A percentile compares a stretch with the other conserved stretches of the same genome.
phyloP scores from a whole-genome alignment of 768 basidiomycete genomes.

The Suillus tomentosus region DNA sequence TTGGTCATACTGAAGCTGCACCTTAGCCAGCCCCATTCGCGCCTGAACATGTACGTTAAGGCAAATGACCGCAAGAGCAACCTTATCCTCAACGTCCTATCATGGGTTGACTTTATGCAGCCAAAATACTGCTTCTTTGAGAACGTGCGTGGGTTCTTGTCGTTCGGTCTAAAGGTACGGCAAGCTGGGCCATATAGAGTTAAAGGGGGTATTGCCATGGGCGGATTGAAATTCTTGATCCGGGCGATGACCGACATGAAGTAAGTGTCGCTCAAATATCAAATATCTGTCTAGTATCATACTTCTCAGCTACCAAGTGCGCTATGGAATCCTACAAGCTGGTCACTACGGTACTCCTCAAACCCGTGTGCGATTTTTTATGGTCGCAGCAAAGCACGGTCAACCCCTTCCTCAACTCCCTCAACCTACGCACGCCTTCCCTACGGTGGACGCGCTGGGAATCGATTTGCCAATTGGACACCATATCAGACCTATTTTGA shows the following conservation, averaged over 20 bases:
- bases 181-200: slow-evolving; percentile 46
- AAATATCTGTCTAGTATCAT: background rate
- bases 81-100: slow-evolving; percentile 59
- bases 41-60: slow-evolving; percentile 68
- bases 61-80: slow-evolving; percentile 70
- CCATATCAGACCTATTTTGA: slow-evolving; percentile 45
- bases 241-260: slow-evolving; percentile 64
- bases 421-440: slow-evolving; percentile 46
- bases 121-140: slow-evolving; percentile 51
- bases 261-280: slow-evolving; percentile 37
- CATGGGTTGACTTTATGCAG: slow-evolving; percentile 43
- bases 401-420: slow-evolving; percentile 42
- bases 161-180: slow-evolving; percentile 39
- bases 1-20: slow-evolving; percentile 11
- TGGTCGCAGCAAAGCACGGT: slow-evolving; percentile 43
- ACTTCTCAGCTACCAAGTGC: slow-evolving; percentile 43
- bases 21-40: slow-evolving; percentile 73
- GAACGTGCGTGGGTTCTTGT: slow-evolving; percentile 49
- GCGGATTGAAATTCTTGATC: slow-evolving; percentile 69
- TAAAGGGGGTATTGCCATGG: slow-evolving; percentile 68
- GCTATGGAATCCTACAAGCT: slow-evolving; percentile 46
- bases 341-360: slow-evolving; percentile 52
- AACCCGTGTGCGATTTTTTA: slow-evolving; percentile 48
- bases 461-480: slow-evolving; percentile 51
- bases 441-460: slow-evolving; percentile 42